Evolutionary conservation across 1,284 basidiomycete genomes (phyloP).

Genomic region (Irpex sp.): DNA sequence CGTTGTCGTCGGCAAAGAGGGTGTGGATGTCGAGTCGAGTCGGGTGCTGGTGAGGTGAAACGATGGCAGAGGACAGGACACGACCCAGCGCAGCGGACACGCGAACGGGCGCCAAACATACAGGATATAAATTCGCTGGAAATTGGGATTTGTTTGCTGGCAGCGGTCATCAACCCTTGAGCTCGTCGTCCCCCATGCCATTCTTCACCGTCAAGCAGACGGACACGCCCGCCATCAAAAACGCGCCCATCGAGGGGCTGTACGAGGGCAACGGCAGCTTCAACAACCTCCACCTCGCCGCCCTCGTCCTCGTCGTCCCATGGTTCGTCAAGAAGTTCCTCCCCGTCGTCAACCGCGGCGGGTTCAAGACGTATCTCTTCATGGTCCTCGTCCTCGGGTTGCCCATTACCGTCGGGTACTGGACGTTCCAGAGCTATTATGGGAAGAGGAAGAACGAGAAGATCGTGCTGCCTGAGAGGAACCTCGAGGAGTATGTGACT

Average conservation of each 20-base stretch:
- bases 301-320: conserved; percentile 73
- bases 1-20: background rate
- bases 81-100: conserved; percentile 2
- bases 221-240: conserved; percentile 69
- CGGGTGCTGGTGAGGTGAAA: background rate
- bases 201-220: conserved; percentile 54
- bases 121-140: conserved; percentile 9
- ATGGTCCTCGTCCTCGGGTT: conserved; percentile 73
- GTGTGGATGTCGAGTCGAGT: conserved; percentile 1
- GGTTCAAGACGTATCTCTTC: conserved; percentile 83
- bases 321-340: conserved; percentile 78
- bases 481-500: conserved; percentile 87
- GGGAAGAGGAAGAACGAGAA: conserved; percentile 87
- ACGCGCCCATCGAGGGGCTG: conserved; percentile 79
- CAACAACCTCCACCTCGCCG: conserved; percentile 79
- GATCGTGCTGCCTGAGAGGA: conserved; percentile 81
- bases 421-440: conserved; percentile 83
- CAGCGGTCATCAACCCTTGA: background rate
- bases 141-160: conserved; percentile 4
- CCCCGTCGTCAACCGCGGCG: conserved; percentile 75
- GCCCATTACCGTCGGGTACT: conserved; percentile 86
- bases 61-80: background rate
- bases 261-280: conserved; percentile 87
- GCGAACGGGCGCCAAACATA: conserved; percentile 13
- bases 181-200: conserved; percentile 32